A percentile compares a stretch with the other conserved stretches of the same genome.
phyloP scores from a whole-genome alignment of 768 basidiomycete genomes.

The Lactarius sp. region DNA sequence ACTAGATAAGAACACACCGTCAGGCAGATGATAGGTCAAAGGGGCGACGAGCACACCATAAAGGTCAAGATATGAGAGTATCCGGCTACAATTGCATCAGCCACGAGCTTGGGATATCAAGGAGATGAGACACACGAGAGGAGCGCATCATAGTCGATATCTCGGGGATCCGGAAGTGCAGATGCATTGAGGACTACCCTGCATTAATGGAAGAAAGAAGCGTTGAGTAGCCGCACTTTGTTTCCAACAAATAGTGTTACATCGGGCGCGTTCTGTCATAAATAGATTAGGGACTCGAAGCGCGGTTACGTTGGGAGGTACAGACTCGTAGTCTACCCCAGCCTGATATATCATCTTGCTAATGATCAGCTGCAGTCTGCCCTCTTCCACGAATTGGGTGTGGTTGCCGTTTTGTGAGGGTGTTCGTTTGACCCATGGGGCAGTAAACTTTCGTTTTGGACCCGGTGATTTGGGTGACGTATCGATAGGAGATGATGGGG shows the following conservation, averaged over 20 bases:
- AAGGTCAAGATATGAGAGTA: constrained; percentile 73
- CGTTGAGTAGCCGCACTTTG: neutral
- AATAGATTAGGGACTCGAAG: constrained; percentile 17
- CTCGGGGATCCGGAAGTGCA: constrained; percentile 73
- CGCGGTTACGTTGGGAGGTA: constrained; percentile 18
- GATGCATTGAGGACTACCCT: constrained; percentile 84
- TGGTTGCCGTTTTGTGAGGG: constrained; percentile 28
- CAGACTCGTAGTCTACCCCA: constrained; percentile 86
- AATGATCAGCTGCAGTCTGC: constrained; percentile 61
- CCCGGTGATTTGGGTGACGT: constrained; percentile 29
- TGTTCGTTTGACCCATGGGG: constrained; percentile 47
- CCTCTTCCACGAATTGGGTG: constrained; percentile 29
- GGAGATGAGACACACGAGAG: constrained; percentile 44
- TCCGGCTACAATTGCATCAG: constrained; percentile 45
- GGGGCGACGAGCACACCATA: constrained; percentile 49
- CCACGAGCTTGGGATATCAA: constrained; percentile 22
- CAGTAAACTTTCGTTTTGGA: constrained; percentile 39
- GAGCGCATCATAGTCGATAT: constrained; percentile 72
- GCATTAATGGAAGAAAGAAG: neutral
- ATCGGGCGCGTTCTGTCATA: constrained; percentile 73
- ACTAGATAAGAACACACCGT: constrained; percentile 41
- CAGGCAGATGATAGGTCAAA: neutral
- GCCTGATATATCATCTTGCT: constrained; percentile 78
- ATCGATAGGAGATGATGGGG: constrained; percentile 36
- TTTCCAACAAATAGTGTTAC: constrained; percentile 36